Evolutionary conservation across 805 yeast genomes (phyloP), one percentile per base, ranked within the genome.

Genomic region (Candida alai): DNA sequence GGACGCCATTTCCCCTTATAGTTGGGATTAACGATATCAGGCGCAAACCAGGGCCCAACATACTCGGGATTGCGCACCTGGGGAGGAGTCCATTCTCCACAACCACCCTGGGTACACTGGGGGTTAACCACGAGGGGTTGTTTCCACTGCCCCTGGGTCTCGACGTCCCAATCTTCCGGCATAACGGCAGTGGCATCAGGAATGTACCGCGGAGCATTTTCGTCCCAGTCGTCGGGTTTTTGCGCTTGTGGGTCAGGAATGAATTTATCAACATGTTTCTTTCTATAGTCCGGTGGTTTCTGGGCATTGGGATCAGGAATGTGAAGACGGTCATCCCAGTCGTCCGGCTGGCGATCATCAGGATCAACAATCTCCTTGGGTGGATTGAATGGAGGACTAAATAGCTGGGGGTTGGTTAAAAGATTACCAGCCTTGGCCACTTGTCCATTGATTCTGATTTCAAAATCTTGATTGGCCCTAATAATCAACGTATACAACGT

Each of bases 251-350:
- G 83, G 56, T 89, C 93, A 9, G 74, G 65, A 39, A 89, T 81
- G 34, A 40, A 34, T 49, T 62, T 52, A 42, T 58, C 53, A 14
- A 85, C 90, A 37, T 76, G 80, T 33, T 61, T 65, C 53, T 78
- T 88, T 52, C 87, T 95, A 84, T 94, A 89, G 51, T 84, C 93
- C 4, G 62, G 85, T 6, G 96, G 96, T 58, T 86, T 85, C 22
- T 37, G 58, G 12, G 77, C 67, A 45, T 69, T 58, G 17, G 88
- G 87, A 58, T 89, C 96, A 16, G 78, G 74, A 34, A 89, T 82
- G 25, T 47, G 51, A 41, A 63, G 68, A 21, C 73, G 68, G 26
- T 85, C 95, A 36, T 76, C 93, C 96, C 96, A 89, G 54, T 81
- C 82, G 1, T 52, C 74, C 9, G 97, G 97, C 62, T 82, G 82